phyloP scores from a whole-genome alignment of 2,329 filamentous ascomycete genomes.

The Clonostachys sp. region DNA sequence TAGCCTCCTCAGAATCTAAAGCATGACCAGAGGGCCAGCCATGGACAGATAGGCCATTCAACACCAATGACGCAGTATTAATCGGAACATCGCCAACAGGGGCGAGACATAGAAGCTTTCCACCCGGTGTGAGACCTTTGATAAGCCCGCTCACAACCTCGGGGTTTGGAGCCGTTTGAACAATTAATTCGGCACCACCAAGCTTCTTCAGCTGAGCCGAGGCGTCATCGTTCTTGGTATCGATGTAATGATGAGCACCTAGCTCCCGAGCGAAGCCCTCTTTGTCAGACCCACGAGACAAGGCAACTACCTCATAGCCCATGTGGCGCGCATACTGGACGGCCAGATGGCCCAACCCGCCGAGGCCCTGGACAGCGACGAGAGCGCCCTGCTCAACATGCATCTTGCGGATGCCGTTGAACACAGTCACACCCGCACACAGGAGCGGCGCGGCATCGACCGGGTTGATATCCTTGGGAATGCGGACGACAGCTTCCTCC shows the following conservation, averaged over 20 bases:
- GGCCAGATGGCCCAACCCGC: slow-evolving; percentile 73
- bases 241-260: slow-evolving; percentile 38
- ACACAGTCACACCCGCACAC: slow-evolving; percentile 62
- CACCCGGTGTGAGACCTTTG: slow-evolving; percentile 44
- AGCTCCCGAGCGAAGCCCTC: slow-evolving; percentile 55
- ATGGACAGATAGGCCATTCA: slow-evolving; percentile 53
- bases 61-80: slow-evolving; percentile 32
- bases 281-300: slow-evolving; percentile 64
- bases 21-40: slow-evolving; percentile 61
- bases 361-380: slow-evolving; percentile 62
- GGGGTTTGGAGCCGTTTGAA: slow-evolving; percentile 59
- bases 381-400: slow-evolving; percentile 44
- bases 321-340: slow-evolving; percentile 73
- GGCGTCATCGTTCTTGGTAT: slow-evolving; percentile 46
- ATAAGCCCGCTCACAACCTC: slow-evolving; percentile 48
- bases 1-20: slow-evolving; percentile 60
- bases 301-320: slow-evolving; percentile 68
- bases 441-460: slow-evolving; percentile 54
- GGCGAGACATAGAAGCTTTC: slow-evolving; percentile 57
- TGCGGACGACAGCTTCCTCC: slow-evolving; percentile 53
- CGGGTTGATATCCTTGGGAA: slow-evolving; percentile 47
- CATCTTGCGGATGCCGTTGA: slow-evolving; percentile 53
- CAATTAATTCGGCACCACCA: slow-evolving; percentile 57
- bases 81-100: slow-evolving; percentile 40
- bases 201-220: slow-evolving; percentile 44